phyloP scores from a whole-genome alignment of 2,329 filamentous ascomycete species.

The Monosporascus sp. region DNA sequence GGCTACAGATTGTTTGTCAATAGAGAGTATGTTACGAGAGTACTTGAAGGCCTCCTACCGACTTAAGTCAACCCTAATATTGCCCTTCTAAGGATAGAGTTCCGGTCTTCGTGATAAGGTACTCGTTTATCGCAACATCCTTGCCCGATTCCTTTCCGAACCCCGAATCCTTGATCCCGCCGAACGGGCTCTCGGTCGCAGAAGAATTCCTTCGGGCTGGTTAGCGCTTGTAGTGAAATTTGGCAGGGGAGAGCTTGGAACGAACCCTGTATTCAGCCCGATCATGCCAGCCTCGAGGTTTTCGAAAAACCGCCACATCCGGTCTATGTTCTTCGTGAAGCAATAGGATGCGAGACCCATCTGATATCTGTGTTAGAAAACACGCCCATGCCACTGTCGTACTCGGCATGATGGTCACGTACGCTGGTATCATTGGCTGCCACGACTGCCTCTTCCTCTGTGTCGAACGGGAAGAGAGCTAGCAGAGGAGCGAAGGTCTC shows the following conservation, averaged over 20 bases:
- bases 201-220: slow-evolving; percentile 29
- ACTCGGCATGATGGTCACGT: slow-evolving; percentile 1
- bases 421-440: slow-evolving; percentile 51
- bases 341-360: slow-evolving; percentile 57
- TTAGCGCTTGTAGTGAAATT: background rate
- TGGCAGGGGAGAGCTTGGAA: background rate
- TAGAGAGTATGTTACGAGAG: too few species aligned
- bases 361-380: slow-evolving; percentile 6
- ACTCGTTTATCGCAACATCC: slow-evolving; percentile 43
- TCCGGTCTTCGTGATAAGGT: slow-evolving; percentile 40
- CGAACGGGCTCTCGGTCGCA: slow-evolving; percentile 40
- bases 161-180: slow-evolving; percentile 44
- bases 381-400: background rate
- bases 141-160: slow-evolving; percentile 44
- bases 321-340: slow-evolving; percentile 56
- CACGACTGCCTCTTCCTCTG: slow-evolving; percentile 49
- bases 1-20: too few species aligned
- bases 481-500: slow-evolving; percentile 57
- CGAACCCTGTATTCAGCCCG: slow-evolving; percentile 35
- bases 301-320: slow-evolving; percentile 54
- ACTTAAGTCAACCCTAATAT: slow-evolving; percentile 16
- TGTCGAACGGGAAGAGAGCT: slow-evolving; percentile 51
- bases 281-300: slow-evolving; percentile 52
- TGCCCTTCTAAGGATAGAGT: slow-evolving; percentile 38
- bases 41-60: too few species aligned